Conservation (phyloP, 2,329 filamentous ascomycete genomes). For the Cladosporium sp. region DNA sequence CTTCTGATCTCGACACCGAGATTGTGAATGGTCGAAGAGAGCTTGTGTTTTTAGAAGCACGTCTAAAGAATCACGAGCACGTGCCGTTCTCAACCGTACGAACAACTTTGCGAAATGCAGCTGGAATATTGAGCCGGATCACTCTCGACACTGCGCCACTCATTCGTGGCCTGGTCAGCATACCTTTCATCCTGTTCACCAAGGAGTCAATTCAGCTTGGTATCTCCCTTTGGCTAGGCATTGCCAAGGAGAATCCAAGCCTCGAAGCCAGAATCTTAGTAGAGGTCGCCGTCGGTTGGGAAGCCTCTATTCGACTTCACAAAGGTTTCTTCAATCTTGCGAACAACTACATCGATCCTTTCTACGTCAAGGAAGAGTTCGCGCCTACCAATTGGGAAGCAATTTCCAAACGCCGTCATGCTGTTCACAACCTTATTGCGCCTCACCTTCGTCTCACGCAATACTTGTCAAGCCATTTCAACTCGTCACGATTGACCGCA, state of each 20-base stretch:
- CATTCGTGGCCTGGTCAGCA: constrained; percentile 80
- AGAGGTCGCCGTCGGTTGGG: constrained; percentile 88
- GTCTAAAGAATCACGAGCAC: constrained; percentile 63
- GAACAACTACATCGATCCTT: constrained; percentile 76
- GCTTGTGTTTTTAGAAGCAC: constrained; percentile 67
- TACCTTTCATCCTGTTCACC: constrained; percentile 89
- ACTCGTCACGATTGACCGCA: constrained; percentile 81
- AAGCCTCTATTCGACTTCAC: constrained; percentile 70
- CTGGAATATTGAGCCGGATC: constrained; percentile 77
- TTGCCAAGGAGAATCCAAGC: constrained; percentile 90
- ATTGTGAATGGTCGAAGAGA: constrained; percentile 44
- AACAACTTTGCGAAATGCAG: constrained; percentile 77
- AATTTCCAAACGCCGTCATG: constrained; percentile 70
- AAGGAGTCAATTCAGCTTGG: constrained; percentile 95
- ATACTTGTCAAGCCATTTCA: constrained; percentile 92
- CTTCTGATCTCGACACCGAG: background rate
- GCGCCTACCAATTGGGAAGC: constrained; percentile 79
- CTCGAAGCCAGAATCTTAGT: constrained; percentile 82
- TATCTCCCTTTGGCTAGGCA: constrained; percentile 91
- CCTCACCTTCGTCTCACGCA: constrained; percentile 83
- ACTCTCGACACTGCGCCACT: constrained; percentile 68
- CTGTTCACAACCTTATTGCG: constrained; percentile 75
- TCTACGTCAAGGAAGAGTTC: constrained; percentile 88
- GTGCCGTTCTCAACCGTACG: constrained; percentile 72
- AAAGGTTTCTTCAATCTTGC: constrained; percentile 75